Conservation (phyloP, 306 rosid species). For the Vigna nakashimae region DNA sequence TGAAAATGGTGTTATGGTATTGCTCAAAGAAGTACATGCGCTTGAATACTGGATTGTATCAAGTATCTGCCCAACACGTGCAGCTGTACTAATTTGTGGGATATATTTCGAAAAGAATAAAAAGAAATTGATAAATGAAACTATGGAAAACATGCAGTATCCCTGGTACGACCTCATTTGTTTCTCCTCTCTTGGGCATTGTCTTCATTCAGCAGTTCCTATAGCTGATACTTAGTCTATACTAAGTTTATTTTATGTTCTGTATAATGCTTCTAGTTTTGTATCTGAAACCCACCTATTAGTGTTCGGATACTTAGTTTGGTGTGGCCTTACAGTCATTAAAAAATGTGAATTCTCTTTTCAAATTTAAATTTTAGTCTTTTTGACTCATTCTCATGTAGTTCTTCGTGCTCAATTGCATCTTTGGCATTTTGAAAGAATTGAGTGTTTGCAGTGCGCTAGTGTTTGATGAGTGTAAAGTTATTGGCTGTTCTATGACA, state of each 20-base stretch:
- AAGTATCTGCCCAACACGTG: not conserved
- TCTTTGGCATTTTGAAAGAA: constrained; percentile 24
- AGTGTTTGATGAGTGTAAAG: constrained; percentile 24
- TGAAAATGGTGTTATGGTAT: not conserved
- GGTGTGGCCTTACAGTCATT: constrained; percentile 23
- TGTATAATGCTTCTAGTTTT: constrained; percentile 7
- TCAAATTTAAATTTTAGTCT: not conserved
- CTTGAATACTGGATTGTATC: constrained; percentile 2
- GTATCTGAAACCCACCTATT: constrained; percentile 31
- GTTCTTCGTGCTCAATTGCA: constrained; percentile 29
- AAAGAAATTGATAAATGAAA: not conserved
- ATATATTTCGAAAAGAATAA: not conserved
- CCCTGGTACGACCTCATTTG: not conserved
- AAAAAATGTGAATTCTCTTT: not conserved
- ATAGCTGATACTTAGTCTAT: constrained; percentile 30
- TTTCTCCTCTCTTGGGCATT: not conserved
- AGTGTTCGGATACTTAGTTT: not conserved
- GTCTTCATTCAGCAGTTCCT: not conserved
- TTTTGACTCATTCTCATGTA: constrained; percentile 20
- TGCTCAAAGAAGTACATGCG: not conserved
- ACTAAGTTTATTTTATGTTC: not conserved
- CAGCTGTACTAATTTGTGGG: not conserved
- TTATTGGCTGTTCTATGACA: constrained; percentile 18
- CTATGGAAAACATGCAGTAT: not conserved
- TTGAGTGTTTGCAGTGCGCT: constrained; percentile 1